A percentile compares a stretch with the other conserved stretches of the same genome.
Conservation (phyloP, 176 grass and related monocot species). For the Oryza glumipatula region DNA sequence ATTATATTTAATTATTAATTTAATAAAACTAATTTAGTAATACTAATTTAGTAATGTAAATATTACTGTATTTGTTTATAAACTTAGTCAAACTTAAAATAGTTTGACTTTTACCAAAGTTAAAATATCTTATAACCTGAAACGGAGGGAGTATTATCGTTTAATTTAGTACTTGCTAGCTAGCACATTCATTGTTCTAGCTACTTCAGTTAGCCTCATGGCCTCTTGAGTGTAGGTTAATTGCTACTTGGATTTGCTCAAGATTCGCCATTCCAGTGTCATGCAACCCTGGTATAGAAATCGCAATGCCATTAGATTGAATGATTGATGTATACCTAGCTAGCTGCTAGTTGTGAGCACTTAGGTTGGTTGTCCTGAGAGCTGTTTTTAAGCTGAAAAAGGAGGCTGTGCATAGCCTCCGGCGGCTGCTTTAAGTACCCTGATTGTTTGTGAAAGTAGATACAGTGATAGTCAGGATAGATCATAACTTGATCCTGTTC, state of each 20-base stretch:
- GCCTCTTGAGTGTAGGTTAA: slow-evolving; percentile 4
- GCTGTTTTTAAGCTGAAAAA: slow-evolving; percentile 34
- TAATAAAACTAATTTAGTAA: too few species aligned
- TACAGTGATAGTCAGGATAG: slow-evolving; percentile 39
- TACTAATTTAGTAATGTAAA: too few species aligned
- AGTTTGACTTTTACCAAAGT: too few species aligned
- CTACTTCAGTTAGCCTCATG: slow-evolving; percentile 40
- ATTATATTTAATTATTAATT: too few species aligned
- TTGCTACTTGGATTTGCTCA: slow-evolving; percentile 23
- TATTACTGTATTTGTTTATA: too few species aligned
- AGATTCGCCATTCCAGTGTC: slow-evolving; percentile 26
- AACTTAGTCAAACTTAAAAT: too few species aligned
- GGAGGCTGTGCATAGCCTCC: slow-evolving; percentile 21
- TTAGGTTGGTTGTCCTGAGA: slow-evolving; percentile 27
- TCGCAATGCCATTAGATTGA: slow-evolving; percentile 30
- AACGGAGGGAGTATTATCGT: not conserved
- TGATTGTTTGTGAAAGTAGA: slow-evolving; percentile 55
- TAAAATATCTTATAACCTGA: too few species aligned
- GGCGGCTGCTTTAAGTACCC: slow-evolving; percentile 49
- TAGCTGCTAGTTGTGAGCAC: slow-evolving; percentile 8
- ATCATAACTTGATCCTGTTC: slow-evolving; percentile 34
- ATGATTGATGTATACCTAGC: not conserved
- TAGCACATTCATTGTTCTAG: not conserved
- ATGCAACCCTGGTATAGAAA: not conserved
- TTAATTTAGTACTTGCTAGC: slow-evolving; percentile 1